A percentile compares a stretch with the other conserved stretches of the same genome.
Conservation (phyloP, 2,329 filamentous ascomycete species). For the Dactylella cylindrospora region DNA sequence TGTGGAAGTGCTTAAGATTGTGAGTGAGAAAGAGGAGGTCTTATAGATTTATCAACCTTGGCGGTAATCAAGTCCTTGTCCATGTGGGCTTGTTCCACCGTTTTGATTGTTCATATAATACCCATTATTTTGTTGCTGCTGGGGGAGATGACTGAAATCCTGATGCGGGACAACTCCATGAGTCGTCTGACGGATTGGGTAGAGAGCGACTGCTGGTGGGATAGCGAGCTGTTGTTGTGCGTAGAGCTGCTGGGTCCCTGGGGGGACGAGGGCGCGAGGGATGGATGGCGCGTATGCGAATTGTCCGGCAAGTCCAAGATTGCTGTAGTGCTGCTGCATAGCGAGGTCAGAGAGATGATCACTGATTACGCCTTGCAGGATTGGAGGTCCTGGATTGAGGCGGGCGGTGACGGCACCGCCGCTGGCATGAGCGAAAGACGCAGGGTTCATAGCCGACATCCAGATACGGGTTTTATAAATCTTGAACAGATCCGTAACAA, state of each 20-base stretch:
- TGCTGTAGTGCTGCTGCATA: conserved; percentile 39
- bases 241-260: conserved; percentile 40
- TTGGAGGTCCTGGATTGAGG: conserved; percentile 35
- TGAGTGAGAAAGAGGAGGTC: no score
- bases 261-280: conserved; percentile 35
- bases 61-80: conserved; percentile 37
- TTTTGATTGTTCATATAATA: conserved; percentile 42
- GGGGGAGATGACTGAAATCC: conserved; percentile 42
- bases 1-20: no score
- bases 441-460: conserved; percentile 99
- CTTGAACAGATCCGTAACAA: conserved; percentile 97
- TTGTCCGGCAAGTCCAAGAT: conserved; percentile 21
- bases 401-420: conserved; percentile 16
- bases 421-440: conserved; percentile 81
- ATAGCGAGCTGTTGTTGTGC: conserved; percentile 39
- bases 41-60: conserved; percentile 14
- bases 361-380: conserved; percentile 38
- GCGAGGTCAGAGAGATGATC: conserved; percentile 39
- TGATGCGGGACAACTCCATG: conserved; percentile 40
- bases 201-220: conserved; percentile 32
- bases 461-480: conserved; percentile 99
- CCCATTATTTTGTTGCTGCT: conserved; percentile 42
- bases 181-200: conserved; percentile 35
- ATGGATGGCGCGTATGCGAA: conserved; percentile 40
- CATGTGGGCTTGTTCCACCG: conserved; percentile 30